Evolutionary conservation across 208 protist genomes (phyloP).

Genomic region (Acanthamoeba royreba): DNA sequence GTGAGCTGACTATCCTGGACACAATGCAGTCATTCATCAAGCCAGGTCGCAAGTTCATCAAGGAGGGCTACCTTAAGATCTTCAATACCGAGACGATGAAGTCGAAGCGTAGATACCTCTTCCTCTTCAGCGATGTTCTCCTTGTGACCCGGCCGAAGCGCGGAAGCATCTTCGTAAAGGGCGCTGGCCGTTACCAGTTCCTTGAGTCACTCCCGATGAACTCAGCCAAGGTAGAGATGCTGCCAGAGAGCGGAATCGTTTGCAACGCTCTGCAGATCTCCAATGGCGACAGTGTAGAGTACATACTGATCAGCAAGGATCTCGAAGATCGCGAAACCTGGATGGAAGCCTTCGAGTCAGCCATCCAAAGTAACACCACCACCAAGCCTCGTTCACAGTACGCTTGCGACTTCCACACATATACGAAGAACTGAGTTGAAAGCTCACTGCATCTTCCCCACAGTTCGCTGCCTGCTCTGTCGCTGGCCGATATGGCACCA

Average conservation of each 20-base stretch:
- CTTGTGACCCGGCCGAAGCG: not conserved
- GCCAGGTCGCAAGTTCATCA: not conserved
- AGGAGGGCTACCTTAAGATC: not conserved
- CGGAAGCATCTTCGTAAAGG: conserved; percentile 11
- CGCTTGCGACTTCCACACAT: not conserved
- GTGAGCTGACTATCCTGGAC: no score
- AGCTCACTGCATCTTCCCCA: no score
- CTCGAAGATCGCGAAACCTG: not conserved
- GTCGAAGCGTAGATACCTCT: not conserved
- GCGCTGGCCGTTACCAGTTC: not conserved
- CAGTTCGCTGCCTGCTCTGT: no score
- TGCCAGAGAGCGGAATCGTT: no score
- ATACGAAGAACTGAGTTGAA: no score
- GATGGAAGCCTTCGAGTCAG: not conserved
- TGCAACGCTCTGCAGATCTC: no score
- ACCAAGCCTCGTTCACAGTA: not conserved
- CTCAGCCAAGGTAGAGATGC: not conserved
- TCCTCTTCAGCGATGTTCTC: conserved; percentile 16
- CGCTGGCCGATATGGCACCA: no score
- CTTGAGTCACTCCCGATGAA: not conserved
- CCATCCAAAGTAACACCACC: not conserved
- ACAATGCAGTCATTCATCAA: conserved; percentile 10
- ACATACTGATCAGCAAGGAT: not conserved
- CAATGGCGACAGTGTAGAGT: no score
- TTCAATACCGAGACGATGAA: not conserved